phyloP scores from a whole-genome alignment of 345 rosid genomes.

The Lepidium africanum region DNA sequence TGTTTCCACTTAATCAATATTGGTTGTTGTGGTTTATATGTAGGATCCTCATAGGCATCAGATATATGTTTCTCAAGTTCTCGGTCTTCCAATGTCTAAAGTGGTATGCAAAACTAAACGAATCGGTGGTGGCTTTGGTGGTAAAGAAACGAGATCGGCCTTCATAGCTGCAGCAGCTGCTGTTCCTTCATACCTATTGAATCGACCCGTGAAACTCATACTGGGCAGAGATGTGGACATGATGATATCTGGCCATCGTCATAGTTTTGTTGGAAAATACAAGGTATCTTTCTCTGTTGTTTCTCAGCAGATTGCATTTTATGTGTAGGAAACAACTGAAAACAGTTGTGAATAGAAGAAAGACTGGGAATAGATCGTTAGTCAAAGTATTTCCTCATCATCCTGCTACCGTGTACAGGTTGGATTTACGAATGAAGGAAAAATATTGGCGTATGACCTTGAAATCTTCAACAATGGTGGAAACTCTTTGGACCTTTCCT shows the following conservation, averaged over 20 bases:
- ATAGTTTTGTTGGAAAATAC: constrained; percentile 90
- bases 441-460: constrained; percentile 75
- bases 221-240: constrained; percentile 87
- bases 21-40: constrained; percentile 21
- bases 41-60: constrained; percentile 98
- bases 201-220: constrained; percentile 74
- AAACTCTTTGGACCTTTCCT: constrained; percentile 81
- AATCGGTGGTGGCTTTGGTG: constrained; percentile 97
- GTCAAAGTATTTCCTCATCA: not conserved
- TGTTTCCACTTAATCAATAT: not conserved
- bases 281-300: constrained; percentile 39
- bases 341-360: constrained; percentile 4
- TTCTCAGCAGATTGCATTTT: not conserved
- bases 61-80: constrained; percentile 74
- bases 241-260: constrained; percentile 93
- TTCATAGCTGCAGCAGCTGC: constrained; percentile 75
- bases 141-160: constrained; percentile 92
- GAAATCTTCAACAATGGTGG: constrained; percentile 90
- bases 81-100: constrained; percentile 90
- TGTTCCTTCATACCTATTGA: constrained; percentile 76
- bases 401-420: constrained; percentile 40
- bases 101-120: constrained; percentile 90
- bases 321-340: not conserved
- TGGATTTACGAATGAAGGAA: constrained; percentile 81
- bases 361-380: not conserved